A percentile compares a stretch with the other conserved stretches of the same genome.
Conservation (phyloP, 192 early-diverging fungal genomes). For the Phycomyces blakesleeanus region DNA sequence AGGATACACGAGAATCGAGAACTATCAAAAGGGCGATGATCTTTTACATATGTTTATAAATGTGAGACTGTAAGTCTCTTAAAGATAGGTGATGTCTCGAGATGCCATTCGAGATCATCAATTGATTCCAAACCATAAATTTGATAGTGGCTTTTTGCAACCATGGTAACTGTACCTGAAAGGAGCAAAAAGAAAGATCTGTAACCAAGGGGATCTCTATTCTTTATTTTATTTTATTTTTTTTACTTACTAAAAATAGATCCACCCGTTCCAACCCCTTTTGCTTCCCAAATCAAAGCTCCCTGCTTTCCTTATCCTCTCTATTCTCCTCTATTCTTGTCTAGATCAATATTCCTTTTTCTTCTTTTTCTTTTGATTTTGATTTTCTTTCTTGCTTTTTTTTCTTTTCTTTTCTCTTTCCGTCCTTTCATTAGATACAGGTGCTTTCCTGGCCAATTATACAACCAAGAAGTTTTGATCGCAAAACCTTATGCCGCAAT, state of each 20-base stretch:
- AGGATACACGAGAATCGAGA: too few species aligned
- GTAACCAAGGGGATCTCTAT: background rate
- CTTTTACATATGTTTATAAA: too few species aligned
- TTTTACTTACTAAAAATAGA: background rate
- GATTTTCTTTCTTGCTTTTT: conserved; percentile 1
- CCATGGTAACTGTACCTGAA: too few species aligned
- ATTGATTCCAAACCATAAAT: too few species aligned
- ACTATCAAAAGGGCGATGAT: too few species aligned
- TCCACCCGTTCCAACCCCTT: too few species aligned
- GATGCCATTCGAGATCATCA: too few species aligned
- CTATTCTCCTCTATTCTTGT: background rate
- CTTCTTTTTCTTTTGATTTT: conserved; percentile 7
- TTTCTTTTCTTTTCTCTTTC: conserved; percentile 9
- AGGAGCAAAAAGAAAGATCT: background rate
- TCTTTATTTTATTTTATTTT: conserved; percentile 8
- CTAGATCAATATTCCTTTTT: conserved; percentile 1
- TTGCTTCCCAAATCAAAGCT: too few species aligned
- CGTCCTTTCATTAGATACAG: background rate
- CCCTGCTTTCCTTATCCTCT: too few species aligned
- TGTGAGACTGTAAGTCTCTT: too few species aligned
- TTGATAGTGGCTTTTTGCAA: too few species aligned
- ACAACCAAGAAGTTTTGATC: background rate
- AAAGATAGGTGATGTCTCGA: too few species aligned
- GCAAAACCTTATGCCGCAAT: background rate
- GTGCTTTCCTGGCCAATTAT: background rate